Conservation (phyloP, 768 basidiomycete species). For the Coprinopsis cinerea region DNA sequence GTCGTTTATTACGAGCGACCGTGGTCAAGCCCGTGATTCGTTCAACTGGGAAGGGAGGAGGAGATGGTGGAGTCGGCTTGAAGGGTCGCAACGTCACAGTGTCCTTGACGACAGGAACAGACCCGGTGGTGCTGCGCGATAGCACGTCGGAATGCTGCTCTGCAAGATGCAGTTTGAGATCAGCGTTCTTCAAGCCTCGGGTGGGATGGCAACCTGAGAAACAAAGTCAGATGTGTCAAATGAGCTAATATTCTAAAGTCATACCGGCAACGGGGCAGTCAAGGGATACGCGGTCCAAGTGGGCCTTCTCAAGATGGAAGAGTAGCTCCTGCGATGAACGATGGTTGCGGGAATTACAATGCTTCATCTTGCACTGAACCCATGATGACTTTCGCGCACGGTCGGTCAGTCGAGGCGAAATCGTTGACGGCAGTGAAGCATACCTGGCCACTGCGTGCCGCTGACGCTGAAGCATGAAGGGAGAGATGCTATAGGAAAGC, state of each 20-base stretch:
- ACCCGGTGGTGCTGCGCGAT: too few relatives aligned
- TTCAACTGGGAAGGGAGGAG: conserved; percentile 4
- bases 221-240: background rate
- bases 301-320: conserved; percentile 21
- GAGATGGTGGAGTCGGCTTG: too few relatives aligned
- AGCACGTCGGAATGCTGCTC: conserved; percentile 5
- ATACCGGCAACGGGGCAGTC: conserved; percentile 24
- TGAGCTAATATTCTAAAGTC: background rate
- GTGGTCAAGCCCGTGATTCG: background rate
- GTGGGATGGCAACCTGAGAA: conserved; percentile 1
- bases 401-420: background rate
- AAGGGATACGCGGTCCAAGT: conserved; percentile 19
- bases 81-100: too few relatives aligned
- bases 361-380: conserved; percentile 16
- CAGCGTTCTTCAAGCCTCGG: background rate
- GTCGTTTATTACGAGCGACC: background rate
- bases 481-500: background rate
- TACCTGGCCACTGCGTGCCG: background rate
- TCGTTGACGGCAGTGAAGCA: background rate
- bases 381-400: too few relatives aligned
- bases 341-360: conserved; percentile 18
- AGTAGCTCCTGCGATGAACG: conserved; percentile 14
- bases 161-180: conserved; percentile 1
- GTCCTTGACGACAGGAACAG: too few relatives aligned
- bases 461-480: background rate